Evolutionary conservation across 2,329 filamentous ascomycete genomes (phyloP).

Genomic region (Fusarium sp.): DNA sequence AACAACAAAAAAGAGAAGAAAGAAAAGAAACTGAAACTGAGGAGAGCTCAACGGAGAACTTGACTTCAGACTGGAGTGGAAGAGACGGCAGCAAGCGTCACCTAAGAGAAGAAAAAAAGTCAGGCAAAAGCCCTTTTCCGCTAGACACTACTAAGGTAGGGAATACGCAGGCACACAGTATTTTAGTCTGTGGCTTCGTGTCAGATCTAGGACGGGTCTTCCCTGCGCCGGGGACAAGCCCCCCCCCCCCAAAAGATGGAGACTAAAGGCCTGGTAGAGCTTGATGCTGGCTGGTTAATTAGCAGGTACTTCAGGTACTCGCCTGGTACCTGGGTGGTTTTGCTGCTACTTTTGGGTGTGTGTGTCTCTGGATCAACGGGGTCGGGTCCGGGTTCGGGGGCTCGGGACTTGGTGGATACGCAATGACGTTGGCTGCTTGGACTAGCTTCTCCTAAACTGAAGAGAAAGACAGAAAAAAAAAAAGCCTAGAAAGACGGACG

Average conservation of each 20-base stretch:
- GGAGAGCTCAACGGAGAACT: background rate
- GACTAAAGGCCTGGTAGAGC: conserved; percentile 19
- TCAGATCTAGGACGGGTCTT: conserved; percentile 44
- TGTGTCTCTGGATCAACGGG: conserved; percentile 40
- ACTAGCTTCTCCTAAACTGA: conserved; percentile 9
- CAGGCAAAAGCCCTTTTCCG: conserved; percentile 27
- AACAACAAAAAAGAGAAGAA: background rate
- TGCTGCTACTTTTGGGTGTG: conserved; percentile 31
- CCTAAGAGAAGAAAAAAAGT: conserved; percentile 20
- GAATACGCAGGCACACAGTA: conserved; percentile 31
- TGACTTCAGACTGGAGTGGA: conserved; percentile 1
- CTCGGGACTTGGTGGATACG: conserved; percentile 43
- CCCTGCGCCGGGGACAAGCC: conserved; percentile 37
- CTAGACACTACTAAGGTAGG: background rate
- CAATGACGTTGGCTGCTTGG: conserved; percentile 42
- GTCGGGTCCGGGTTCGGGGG: conserved; percentile 42
- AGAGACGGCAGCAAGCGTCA: conserved; percentile 13
- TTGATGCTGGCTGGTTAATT: conserved; percentile 28
- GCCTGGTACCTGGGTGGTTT: conserved; percentile 22
- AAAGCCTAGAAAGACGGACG: background rate
- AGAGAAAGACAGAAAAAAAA: background rate
- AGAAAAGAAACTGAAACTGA: conserved; percentile 2
- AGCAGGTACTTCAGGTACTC: conserved; percentile 18
- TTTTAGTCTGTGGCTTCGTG: conserved; percentile 42
- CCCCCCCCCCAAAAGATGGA: conserved; percentile 22